phyloP scores from a whole-genome alignment of 2,329 filamentous ascomycete genomes.

The Penicillium corylophilum region DNA sequence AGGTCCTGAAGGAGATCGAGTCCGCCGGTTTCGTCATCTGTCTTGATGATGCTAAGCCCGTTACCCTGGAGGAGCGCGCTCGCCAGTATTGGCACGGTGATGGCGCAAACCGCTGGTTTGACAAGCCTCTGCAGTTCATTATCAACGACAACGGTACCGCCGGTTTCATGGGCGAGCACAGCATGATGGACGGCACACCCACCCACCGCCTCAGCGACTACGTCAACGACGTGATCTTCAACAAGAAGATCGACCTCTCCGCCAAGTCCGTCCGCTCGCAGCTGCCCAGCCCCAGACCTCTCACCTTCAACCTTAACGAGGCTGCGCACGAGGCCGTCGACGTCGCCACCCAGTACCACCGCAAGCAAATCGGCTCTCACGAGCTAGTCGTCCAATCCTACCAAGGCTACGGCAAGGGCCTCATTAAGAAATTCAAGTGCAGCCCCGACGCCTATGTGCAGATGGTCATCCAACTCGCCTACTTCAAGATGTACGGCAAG shows the following conservation, averaged over 20 bases:
- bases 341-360: constrained; percentile 75
- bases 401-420: constrained; percentile 94
- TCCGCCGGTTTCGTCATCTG: constrained; percentile 88
- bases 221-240: constrained; percentile 85
- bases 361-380: constrained; percentile 77
- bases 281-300: constrained; percentile 73
- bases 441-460: constrained; percentile 97
- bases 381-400: constrained; percentile 92
- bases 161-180: constrained; percentile 97
- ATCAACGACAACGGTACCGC: constrained; percentile 97
- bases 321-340: constrained; percentile 76
- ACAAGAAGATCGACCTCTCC: constrained; percentile 89
- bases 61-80: constrained; percentile 93
- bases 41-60: constrained; percentile 84
- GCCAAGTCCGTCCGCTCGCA: constrained; percentile 74
- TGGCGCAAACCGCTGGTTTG: constrained; percentile 92
- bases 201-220: constrained; percentile 96
- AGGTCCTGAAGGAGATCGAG: constrained; percentile 77
- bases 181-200: constrained; percentile 99
- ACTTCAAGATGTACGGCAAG: constrained; percentile 98
- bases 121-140: constrained; percentile 98
- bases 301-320: constrained; percentile 76
- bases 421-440: constrained; percentile 99
- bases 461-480: constrained; percentile 97
- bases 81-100: constrained; percentile 99